These are phyloP conservation scores for Populus hybrid DNA, from an alignment of 441 rosid genomes.

Conservation along the genomic window DNA sequence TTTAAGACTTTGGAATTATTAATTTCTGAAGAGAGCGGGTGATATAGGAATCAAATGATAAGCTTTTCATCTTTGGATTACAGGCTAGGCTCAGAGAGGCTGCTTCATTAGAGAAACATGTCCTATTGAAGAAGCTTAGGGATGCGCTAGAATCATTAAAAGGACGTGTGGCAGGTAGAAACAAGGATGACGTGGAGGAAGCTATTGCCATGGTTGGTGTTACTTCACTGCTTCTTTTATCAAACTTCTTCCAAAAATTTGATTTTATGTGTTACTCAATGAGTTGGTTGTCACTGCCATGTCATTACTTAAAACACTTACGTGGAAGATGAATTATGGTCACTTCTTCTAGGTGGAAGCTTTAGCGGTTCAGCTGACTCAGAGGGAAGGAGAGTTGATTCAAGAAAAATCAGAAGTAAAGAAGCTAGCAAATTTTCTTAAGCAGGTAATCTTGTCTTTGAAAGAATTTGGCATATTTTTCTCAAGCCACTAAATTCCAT, in stretches of 20 bases:
- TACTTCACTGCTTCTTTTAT: too few relatives aligned
- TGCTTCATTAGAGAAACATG: constrained; percentile 93
- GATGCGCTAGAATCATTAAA: too few relatives aligned
- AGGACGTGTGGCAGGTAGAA: too few relatives aligned
- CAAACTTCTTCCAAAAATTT: background rate
- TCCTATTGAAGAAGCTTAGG: constrained; percentile 9
- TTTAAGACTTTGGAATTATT: constrained; percentile 6
- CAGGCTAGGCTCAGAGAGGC: constrained; percentile 92
- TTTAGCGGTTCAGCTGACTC: constrained; percentile 88
- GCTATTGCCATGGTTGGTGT: too few relatives aligned
- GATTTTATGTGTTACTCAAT: background rate
- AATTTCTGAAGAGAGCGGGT: constrained; percentile 3
- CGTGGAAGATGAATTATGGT: constrained; percentile 11
- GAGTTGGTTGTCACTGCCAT: background rate
- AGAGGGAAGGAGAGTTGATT: constrained; percentile 94
- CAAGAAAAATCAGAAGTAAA: constrained; percentile 96
- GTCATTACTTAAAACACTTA: background rate
- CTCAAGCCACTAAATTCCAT: background rate
- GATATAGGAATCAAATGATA: background rate
- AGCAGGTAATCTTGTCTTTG: constrained; percentile 54
- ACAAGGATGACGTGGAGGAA: too few relatives aligned
- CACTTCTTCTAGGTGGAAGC: constrained; percentile 81
- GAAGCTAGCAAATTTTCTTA: constrained; percentile 81
- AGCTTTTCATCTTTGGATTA: constrained; percentile 20
- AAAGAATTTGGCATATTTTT: background rate